Evolutionary conservation across 2,329 filamentous ascomycete species (phyloP), one percentile per base, ranked within the genome.

Genomic region (Talaromyces sp.): DNA sequence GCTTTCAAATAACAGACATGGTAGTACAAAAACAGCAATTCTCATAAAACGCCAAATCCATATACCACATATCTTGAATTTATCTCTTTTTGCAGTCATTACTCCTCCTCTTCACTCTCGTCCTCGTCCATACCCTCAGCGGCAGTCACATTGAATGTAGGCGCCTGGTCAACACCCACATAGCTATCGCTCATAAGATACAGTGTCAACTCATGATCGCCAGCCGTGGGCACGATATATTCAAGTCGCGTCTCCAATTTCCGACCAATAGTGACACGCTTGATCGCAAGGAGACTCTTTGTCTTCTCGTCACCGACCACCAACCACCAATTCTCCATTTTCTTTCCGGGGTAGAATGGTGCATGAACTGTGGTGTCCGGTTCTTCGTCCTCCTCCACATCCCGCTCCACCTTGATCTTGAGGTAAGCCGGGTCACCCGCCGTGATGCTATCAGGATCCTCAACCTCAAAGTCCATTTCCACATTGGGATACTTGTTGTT

Each of bases 261-360:
- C 71, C 86, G 86, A 47, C 89, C 90, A 68, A 99, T 90, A 1
- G 93, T 96, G 67, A 99, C 89, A 70, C 94, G 87, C 85, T 98
- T 99, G 82, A 98, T 97, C 2, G 92, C 93, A 65, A 98, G 83
- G 68, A 99, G 82, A 68, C 85, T 93, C 82, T 92, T 94, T 47
- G 90, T 92, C 76, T 87, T 90, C 80, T 97, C 93, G 71, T 98
- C 93, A 35, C 93, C 94, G 39, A 99, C 92, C 22, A 99, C 92
- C 64, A 99, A 82, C 95, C 95, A 99, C 93, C 93, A 99, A 75
- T 95, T 97, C 84, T 99, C 95, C 82, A 92, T 90, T 85, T 99
- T 99, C 78, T 90, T 90, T 59, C 79, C 83, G 0, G 95, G 93
- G 76, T 95, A 99, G 84, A 98, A 99, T 0, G 95, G 95, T 61